Percentiles rank a stretch among this genome's conserved stretches.
Conservation (phyloP, 2,329 filamentous ascomycete genomes). For the Didymella arachidicola region DNA sequence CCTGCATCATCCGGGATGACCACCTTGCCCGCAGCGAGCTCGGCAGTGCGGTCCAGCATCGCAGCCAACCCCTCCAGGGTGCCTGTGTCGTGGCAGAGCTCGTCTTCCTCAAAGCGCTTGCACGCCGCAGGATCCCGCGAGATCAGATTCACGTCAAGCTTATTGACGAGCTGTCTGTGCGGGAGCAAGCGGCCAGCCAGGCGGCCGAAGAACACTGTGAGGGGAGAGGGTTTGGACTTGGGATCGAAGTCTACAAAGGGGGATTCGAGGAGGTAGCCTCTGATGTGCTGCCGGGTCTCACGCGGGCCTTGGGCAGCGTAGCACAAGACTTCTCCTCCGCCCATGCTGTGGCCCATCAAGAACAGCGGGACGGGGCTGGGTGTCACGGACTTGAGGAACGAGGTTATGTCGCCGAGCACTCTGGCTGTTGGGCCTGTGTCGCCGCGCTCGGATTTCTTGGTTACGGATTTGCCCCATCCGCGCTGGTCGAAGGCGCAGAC, state of each 20-base stretch:
- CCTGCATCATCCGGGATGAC: constrained; percentile 52
- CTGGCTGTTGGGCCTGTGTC: constrained; percentile 75
- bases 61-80: constrained; percentile 82
- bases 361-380: constrained; percentile 70
- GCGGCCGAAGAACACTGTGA: constrained; percentile 72
- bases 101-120: constrained; percentile 68
- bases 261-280: constrained; percentile 78
- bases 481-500: constrained; percentile 81
- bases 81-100: constrained; percentile 80
- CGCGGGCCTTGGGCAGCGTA: constrained; percentile 58
- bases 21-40: constrained; percentile 65
- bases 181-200: constrained; percentile 74
- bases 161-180: constrained; percentile 69
- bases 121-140: constrained; percentile 72
- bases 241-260: constrained; percentile 80
- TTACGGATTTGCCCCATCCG: constrained; percentile 83
- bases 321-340: constrained; percentile 77
- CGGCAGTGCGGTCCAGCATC: constrained; percentile 76
- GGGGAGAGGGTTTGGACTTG: constrained; percentile 66
- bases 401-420: constrained; percentile 80
- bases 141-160: constrained; percentile 69
- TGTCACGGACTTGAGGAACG: constrained; percentile 71
- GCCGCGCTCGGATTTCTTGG: constrained; percentile 68
- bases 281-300: constrained; percentile 66
- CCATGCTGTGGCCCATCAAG: constrained; percentile 91